These are phyloP conservation scores for Rhynchospora pubera DNA, from an alignment of 176 grass and related monocot species.

Conservation along the genomic window DNA sequence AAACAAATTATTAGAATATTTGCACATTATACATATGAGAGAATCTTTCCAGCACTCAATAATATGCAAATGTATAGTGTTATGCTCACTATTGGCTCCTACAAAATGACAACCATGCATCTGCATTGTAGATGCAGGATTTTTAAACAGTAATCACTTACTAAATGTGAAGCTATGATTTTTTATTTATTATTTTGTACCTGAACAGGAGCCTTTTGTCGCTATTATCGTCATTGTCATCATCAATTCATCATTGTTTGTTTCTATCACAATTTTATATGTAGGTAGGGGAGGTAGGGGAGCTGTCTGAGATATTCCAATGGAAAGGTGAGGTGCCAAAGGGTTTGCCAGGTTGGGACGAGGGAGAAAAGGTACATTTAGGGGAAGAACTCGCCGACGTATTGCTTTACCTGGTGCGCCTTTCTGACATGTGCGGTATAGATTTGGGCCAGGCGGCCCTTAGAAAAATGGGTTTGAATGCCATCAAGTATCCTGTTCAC, in stretches of 20 bases:
- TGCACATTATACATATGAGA: background rate
- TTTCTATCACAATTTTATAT: background rate
- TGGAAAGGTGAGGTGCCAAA: constrained; percentile 98
- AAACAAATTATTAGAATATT: background rate
- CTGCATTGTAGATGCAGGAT: constrained; percentile 24
- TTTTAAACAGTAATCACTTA: background rate
- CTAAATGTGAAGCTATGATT: constrained; percentile 3
- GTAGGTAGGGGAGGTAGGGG: constrained; percentile 88
- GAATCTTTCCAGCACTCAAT: background rate
- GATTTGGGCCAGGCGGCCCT: constrained; percentile 63
- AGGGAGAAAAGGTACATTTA: constrained; percentile 68
- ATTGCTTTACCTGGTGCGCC: constrained; percentile 79
- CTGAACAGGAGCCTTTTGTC: background rate
- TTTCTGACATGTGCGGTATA: constrained; percentile 75
- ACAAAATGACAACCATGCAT: background rate
- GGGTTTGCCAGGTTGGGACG: constrained; percentile 63
- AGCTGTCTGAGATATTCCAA: constrained; percentile 93
- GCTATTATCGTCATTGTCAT: background rate
- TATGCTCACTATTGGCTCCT: constrained; percentile 19
- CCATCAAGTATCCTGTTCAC: constrained; percentile 57
- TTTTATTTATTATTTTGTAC: background rate
- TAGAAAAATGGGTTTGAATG: constrained; percentile 79
- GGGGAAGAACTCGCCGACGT: constrained; percentile 86
- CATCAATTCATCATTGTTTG: constrained; percentile 1
- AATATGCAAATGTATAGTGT: background rate